Base-by-base conservation (phyloP, 1,284 basidiomycete genomes). In the Ganoderma multipileum region DNA sequence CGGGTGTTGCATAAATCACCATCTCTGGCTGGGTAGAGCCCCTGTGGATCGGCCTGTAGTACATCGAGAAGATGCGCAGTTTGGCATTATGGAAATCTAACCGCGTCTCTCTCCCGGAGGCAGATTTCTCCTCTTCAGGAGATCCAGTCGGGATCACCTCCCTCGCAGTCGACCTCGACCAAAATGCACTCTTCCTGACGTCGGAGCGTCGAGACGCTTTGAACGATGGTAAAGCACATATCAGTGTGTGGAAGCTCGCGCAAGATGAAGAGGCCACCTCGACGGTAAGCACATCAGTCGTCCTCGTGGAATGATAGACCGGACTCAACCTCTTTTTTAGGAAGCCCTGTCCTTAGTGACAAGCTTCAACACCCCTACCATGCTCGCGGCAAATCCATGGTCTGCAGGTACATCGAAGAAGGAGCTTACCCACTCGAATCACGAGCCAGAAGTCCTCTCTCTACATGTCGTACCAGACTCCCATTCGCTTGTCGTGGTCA, bases 141-240 rank as follows among this genome's bases (percentile, higher is more conserved):
- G 63, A 60, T 47, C 39, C 55, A 28, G 6, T 20, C 44, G 58
- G 58, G 16, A 66, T 91, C 57, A 81, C 84, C 12, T 81, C 85
- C 1, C 81, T 85, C n/a, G 82, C 88, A 1, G 79, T 92, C 70
- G 92, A 95, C 81, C 82, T 91, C 33, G 93, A 95, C 78, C 86
- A 87, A 72, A 84, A 88, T 72, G 81, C 81, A 0, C 78, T 89
- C 36, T 94, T 91, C 78, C 83, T 84, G 62, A 85, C 87, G 8
- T 87, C 89, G 0, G 91, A 93, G 74, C 76, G 77, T 52, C 73
- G 76, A 57, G 87, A 89, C 71, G 86, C 84, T 3, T 84, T 86
- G 28, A 83, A 90, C 7, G 84, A 87, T 44, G 81, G 93, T 14
- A 85, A 89, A 26, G 61, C 44, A 0, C 50, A 33, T 14, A 52